Evolutionary conservation across 2,329 filamentous ascomycete species (phyloP), one percentile per base, ranked within the genome.

Genomic region (Penicillium sp.): DNA sequence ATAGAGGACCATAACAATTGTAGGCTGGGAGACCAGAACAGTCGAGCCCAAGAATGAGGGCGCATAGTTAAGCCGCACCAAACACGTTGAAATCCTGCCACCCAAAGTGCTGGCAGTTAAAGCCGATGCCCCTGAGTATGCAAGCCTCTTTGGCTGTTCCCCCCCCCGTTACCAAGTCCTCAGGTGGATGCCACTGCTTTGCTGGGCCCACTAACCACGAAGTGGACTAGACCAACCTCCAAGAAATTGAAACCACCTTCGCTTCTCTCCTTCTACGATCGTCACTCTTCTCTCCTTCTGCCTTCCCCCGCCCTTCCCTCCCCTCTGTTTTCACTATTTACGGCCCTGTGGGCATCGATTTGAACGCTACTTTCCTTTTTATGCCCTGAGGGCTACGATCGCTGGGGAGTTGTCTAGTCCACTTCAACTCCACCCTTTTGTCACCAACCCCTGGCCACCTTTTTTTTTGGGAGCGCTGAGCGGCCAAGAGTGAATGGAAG

Each of bases 121-220:
- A 56, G 31, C 39, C 52, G 50, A 39, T 64, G 62, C 66, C 66
- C 66, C 65, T 67, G 66, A 66, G 62, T 60, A 64, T 66, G 64
- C 58, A 63, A 52, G 45, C 45, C 35, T 39, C 47, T 52, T 22
- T 35, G 47, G 47, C 47, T 49, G 34, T 10, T n/a, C 8, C 14
- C 2, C 5, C 39, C 39, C 42, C 22, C 22, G 3, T 22, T 63
- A 58, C 57, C 35, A 52, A 52, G 12, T 28, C 28, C 39, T 25
- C 22, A 22, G 34, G 38, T 42, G 38, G 52, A 41, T 47, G 52
- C 52, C 28, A 39, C 39, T 54, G 38, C 20, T 34, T 60, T 28
- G 50, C 34, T 52, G 31, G 45, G 48, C 60, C 54, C 57, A 64
- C 65, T 55, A 57, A 55, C 55, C 48, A 56, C 31, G 59, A 63